Evolutionary conservation across 2,329 filamentous ascomycete species (phyloP).

Genomic region (Colletotrichum lindemuthianum): DNA sequence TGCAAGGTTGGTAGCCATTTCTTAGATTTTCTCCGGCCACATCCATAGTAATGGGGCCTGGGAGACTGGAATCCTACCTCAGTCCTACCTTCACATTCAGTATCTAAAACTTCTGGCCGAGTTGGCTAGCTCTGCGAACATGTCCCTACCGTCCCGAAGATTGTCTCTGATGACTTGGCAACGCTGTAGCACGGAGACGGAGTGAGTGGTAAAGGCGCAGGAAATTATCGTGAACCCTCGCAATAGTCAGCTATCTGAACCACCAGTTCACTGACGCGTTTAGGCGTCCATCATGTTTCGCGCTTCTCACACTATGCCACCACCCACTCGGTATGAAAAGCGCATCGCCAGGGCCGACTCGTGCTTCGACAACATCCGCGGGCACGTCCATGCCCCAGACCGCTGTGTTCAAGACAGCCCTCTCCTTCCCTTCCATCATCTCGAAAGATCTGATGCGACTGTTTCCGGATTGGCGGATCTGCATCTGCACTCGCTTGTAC

Average conservation of each 20-base stretch:
- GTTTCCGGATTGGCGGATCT: constrained; percentile 50
- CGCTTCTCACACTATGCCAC: constrained; percentile 58
- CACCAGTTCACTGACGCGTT: constrained; percentile 59
- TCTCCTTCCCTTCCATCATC: constrained; percentile 90
- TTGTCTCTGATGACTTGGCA: too few relatives aligned
- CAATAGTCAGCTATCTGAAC: constrained; percentile 48
- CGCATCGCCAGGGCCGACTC: constrained; percentile 72
- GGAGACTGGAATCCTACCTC: too few relatives aligned
- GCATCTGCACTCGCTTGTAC: constrained; percentile 64
- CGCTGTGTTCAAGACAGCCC: constrained; percentile 69
- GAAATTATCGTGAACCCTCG: too few relatives aligned
- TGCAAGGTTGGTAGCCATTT: too few relatives aligned
- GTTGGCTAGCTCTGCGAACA: too few relatives aligned
- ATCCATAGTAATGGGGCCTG: too few relatives aligned
- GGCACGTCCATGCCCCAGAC: constrained; percentile 69
- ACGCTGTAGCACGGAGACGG: too few relatives aligned
- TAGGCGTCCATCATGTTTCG: constrained; percentile 45
- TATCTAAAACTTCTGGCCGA: too few relatives aligned
- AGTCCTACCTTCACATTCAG: too few relatives aligned
- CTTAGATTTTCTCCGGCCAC: too few relatives aligned
- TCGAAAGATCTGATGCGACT: constrained; percentile 77
- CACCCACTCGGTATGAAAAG: constrained; percentile 77
- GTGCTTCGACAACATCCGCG: constrained; percentile 59
- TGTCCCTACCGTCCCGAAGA: too few relatives aligned
- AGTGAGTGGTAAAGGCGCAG: too few relatives aligned